Base-by-base conservation (phyloP, 2,329 filamentous ascomycete species). In the Penicillium sp. region DNA sequence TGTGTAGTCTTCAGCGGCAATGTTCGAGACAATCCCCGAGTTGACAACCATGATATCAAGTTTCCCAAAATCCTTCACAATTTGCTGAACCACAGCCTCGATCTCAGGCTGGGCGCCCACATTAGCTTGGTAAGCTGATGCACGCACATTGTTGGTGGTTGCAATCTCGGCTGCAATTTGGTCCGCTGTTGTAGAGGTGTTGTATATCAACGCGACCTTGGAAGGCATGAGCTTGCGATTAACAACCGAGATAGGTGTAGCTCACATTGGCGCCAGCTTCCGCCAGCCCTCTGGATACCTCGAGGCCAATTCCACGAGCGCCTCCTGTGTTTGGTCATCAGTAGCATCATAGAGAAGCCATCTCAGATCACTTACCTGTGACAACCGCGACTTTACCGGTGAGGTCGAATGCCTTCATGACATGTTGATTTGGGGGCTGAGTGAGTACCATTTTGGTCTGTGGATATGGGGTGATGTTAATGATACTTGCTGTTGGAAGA, bases 21-120 rank as follows among this genome's bases (percentile, higher is more conserved):
- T 61, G 5, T 68, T 66, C 2, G 65, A 59, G 32, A 67, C 66
- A 24, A 76, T 73, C 1, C 78, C 78, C 0, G 77, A 76, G 61
- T 79, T 80, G 16, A 73, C 78, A 31, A 81, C 70, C 36, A 80
- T 67, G 48, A 81, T 74, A 49, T 78, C 73, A 9, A 80, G 69
- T 31, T 70, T 68, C 13, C 75, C 76, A 60, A 79, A 79, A 39
- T 76, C 74, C 7, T 61, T 55, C 2, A 63, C 65, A 13, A 77
- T 68, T 27, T 70, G 55, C 4, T 72, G 56, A 3, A 79, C 61
- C 3, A 62, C 60, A 1, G 44, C 41, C 36, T 71, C 61, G 9
- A 78, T 72, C 7, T 68, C 62, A 4, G 56, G 45, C 36, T 67
- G 63, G 42, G 67, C 57, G 11, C 55, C 53, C 3, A 75, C 71